These are phyloP conservation scores for Xylogone sp. DNA, from an alignment of 2,329 filamentous ascomycete genomes.

Conservation along the genomic window DNA sequence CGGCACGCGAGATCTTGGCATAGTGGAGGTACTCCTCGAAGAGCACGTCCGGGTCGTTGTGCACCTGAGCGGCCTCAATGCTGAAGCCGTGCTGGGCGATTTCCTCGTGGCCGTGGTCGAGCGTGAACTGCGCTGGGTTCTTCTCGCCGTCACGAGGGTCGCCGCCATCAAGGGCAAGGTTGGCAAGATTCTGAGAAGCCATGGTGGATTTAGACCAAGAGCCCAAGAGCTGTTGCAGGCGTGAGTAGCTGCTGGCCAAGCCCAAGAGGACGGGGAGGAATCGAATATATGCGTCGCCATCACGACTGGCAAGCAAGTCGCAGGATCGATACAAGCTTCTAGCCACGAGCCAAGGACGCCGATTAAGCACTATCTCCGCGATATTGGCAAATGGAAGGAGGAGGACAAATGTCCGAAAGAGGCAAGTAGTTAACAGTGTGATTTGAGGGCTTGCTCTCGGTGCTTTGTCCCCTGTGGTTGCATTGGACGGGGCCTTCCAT, in stretches of 20 bases:
- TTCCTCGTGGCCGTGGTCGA: slow-evolving; percentile 16
- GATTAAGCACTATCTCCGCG: not conserved
- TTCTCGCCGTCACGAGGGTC: slow-evolving; percentile 18
- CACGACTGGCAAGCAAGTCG: not conserved
- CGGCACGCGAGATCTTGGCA: slow-evolving; percentile 23
- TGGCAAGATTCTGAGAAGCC: slow-evolving; percentile 9
- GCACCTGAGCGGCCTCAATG: slow-evolving; percentile 17
- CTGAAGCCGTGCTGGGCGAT: slow-evolving; percentile 7
- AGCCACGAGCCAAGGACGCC: not conserved
- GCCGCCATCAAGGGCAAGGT: slow-evolving; percentile 19
- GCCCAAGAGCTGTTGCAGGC: not conserved
- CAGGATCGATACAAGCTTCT: not conserved
- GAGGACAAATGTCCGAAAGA: not conserved
- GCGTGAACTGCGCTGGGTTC: slow-evolving; percentile 14
- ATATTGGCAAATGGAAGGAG: not conserved
- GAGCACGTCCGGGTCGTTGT: slow-evolving; percentile 25
- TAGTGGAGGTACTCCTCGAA: slow-evolving; percentile 33
- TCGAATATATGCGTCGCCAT: not conserved
- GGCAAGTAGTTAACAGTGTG: not conserved
- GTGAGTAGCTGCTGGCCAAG: too few relatives aligned
- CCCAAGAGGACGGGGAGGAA: not conserved
- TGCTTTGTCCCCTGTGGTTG: too few relatives aligned
- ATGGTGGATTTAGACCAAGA: not conserved
- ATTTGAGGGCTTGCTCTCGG: too few relatives aligned
- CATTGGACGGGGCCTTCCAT: too few relatives aligned